Evolutionary conservation across 2,329 filamentous ascomycete genomes (phyloP), one percentile per base, ranked within the genome.

Genomic region (Dissoconium aciculare): DNA sequence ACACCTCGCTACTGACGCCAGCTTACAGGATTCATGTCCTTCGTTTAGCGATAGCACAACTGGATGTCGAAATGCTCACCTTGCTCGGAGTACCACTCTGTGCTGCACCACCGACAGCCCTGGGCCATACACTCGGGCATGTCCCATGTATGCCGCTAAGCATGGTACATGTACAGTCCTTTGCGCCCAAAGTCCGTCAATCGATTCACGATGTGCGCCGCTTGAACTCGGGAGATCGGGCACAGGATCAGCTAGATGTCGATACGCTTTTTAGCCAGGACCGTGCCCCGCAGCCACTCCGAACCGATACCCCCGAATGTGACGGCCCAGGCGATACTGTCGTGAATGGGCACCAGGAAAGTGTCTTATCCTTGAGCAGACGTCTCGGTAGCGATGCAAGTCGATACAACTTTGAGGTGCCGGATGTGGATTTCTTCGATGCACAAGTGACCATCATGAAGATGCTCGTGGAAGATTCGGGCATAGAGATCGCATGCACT

Each of bases 61-160:
- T 36, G 4, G 8, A 19, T 2, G 11, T 17, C 10, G 30, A 33
- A 5, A 10, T 36, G 5, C 10, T 33, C 8, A 30, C 19, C 5
- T 15, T 28, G 11, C 28, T 17, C 9, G 30, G 14, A 15, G 13
- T 36, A 5, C 21, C 17, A 15, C 11, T 33, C 4, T n/a, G 13
- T 10, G 15, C 15, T 14, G 30, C 15, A 3, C 21, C 30, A 8
- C 5, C 15, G 15, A 33, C 34, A 14, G 19, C 26, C 11, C 16
- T 36, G 3, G 30, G 34, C 5, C 30, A 36, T 17, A 27, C 26
- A 5, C 17, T 31, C 13, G 26, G 25, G n/a, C 34, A 33, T 11
- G n/a, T 23, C 8, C 8, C 19, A n/a, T 23, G 19, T n/a, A 8
- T 23, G 19, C 19, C 19, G n/a, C n/a, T 23, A 8, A n/a, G n/a